Evolutionary conservation across 257 asterid genomes (phyloP).

Genomic region (Plectranthus barbatus): DNA sequence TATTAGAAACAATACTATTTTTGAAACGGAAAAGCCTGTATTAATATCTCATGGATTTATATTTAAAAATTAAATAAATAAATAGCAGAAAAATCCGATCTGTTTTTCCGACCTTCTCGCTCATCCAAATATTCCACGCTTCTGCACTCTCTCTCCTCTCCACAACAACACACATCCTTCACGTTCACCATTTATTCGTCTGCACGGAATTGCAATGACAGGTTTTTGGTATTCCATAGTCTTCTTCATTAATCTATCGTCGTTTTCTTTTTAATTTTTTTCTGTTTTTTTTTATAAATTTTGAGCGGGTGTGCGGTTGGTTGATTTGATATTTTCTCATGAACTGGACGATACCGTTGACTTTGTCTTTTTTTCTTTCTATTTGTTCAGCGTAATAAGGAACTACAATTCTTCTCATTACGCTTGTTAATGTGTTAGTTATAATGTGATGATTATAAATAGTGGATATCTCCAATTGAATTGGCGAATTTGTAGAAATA

Average conservation of each 20-base stretch:
- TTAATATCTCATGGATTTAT: too few species aligned
- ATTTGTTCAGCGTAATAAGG: neutral
- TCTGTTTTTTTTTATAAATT: too few species aligned
- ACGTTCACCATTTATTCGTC: neutral
- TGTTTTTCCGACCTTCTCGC: neutral
- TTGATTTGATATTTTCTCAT: neutral
- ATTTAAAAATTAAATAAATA: too few species aligned
- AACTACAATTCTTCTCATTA: neutral
- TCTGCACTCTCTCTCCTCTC: conserved; percentile 8
- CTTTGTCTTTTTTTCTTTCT: neutral
- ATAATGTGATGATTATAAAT: neutral
- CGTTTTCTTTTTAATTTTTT: neutral
- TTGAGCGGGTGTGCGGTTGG: neutral
- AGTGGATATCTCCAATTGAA: neutral
- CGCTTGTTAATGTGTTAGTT: neutral
- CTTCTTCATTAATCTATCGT: neutral
- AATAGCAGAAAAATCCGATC: neutral
- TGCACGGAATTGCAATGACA: neutral
- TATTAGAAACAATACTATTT: too few species aligned
- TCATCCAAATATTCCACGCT: neutral
- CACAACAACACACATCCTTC: neutral
- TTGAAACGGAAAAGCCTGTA: too few species aligned
- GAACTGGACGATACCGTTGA: neutral
- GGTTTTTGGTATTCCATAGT: neutral
- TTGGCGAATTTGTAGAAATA: neutral